Evolutionary conservation across 2,329 filamentous ascomycete genomes (phyloP), one percentile per base, ranked within the genome.

Genomic region (Pyricularia sp.): DNA sequence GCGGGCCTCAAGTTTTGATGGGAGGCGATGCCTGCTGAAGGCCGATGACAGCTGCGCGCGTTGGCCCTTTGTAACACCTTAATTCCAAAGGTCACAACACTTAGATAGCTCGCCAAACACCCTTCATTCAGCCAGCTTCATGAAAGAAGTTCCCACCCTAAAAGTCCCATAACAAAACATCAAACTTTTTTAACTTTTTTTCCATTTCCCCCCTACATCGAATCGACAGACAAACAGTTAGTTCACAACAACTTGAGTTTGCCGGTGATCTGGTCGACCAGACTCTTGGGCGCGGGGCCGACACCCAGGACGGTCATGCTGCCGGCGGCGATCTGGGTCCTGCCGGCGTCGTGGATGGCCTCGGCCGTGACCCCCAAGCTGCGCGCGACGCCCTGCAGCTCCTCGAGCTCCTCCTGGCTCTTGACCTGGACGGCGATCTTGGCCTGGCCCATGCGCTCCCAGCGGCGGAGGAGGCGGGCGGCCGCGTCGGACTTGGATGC

Each of bases 351-450:
- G 75, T 92, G 90, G 73, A 99, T 94, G 68, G 97, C 89, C 78
- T 94, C 91, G 68, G 94, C 93, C 70, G 93, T 94, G 70, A 99
- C 79, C 1, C 95, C 94, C 70, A 97, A 78, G 77, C 90, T 92
- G 71, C 92, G 85, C 3, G 95, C 95, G 78, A 90, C 89, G 68
- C 89, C 91, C 80, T 94, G 90, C 73, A 91, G 80, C 71, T 82
- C 81, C 71, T 95, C 80, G 73, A 96, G 80, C 77, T 96, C 92
- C 50, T 96, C 92, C 80, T 97, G 91, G 71, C 88, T 90, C 81
- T 94, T 95, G 73, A 90, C 85, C 81, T 97, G 94, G 69, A 99
- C 81, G 9, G 95, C 95, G 72, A 99, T 92, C 85, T 99, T 98
- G 72, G 92, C 91, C 82, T 97, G 94, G 14, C 95, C 95, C 69